Conservation (phyloP, 192 early-diverging fungal genomes). For the Pilobolus umbonatus region DNA sequence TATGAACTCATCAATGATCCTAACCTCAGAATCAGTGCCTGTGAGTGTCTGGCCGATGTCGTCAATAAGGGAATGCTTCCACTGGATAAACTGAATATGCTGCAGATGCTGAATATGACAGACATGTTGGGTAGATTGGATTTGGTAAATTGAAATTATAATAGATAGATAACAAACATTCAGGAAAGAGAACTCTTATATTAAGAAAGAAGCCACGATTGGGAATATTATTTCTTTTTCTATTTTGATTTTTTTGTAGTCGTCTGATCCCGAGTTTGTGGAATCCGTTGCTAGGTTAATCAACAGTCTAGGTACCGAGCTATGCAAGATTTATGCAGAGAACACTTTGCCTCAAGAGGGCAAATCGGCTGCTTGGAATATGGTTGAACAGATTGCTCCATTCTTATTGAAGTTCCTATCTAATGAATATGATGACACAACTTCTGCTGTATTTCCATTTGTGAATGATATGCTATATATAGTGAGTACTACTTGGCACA, state of each 20-base stretch:
- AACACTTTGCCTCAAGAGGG: slow-evolving; percentile 22
- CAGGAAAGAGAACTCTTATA: not conserved
- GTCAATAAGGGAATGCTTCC: slow-evolving; percentile 91
- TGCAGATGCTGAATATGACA: slow-evolving; percentile 67
- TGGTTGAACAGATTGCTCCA: slow-evolving; percentile 74
- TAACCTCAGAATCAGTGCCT: slow-evolving; percentile 65
- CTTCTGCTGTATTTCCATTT: slow-evolving; percentile 71
- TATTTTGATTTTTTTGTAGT: not conserved
- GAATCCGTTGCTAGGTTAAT: slow-evolving; percentile 65
- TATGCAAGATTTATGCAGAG: slow-evolving; percentile 61
- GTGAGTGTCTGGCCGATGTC: slow-evolving; percentile 79
- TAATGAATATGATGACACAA: slow-evolving; percentile 80
- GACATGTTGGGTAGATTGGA: slow-evolving; percentile 41
- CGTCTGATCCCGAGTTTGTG: slow-evolving; percentile 58
- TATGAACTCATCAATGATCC: slow-evolving; percentile 64
- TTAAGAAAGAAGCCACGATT: no score
- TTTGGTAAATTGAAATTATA: slow-evolving; percentile 28
- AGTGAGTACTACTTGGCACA: slow-evolving; percentile 41
- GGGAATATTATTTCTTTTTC: not conserved
- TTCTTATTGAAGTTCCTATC: slow-evolving; percentile 75
- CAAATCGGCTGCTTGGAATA: slow-evolving; percentile 48
- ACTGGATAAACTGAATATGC: slow-evolving; percentile 81
- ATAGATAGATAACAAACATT: not conserved
- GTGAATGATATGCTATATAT: slow-evolving; percentile 64
- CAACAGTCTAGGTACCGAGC: slow-evolving; percentile 70